Base-by-base conservation (phyloP, 164 flowering plant species). In the Sextonia rubra region DNA sequence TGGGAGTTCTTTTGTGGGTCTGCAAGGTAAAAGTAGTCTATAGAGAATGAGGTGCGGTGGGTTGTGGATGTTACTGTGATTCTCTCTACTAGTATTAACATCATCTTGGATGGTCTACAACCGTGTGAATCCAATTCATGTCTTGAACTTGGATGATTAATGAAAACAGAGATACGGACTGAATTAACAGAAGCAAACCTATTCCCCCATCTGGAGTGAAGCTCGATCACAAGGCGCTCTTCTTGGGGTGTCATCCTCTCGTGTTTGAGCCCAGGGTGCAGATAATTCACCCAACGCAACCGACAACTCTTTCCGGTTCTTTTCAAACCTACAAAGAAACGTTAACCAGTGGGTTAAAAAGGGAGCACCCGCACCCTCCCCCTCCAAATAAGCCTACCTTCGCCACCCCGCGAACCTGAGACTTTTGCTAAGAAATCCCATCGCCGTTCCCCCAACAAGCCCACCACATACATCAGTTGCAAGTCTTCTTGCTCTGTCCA, bases 351-450 rank as follows among this genome's bases (percentile, higher is more conserved):
- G 14, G 83, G 86, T 84, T 84, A 86, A 82, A 82, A 65, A 18
- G 75, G 83, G 60, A 15, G 82, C 75, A 65, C 78, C 79, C 77
- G 70, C 66, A 63, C 55, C 81, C 80, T 56, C 80, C 76, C 82
- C 78, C 78, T 68, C 74, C 83, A 70, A 72, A 81, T 69, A 78
- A 80, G 78, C 88, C 70, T 89, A 89, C 92, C 94, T 64, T 86
- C 98, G 82, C 99, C 98, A 86, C 90, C 97, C 85, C 89, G 47
- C 99, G 85, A 95, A 95, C 99, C 99, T 95, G 99, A 90, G 64
- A 95, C 94, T 83, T 90, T 89, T 2, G 99, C 97, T 70, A 95
- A 86, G 86, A 95, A 91, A 78, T 95, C 99, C 99, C 99, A 95
- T 77, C 97, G 85, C 7, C 98, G 86, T 69, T 95, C 97, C 24